A percentile compares a stretch with the other conserved stretches of the same genome.
Conservation (phyloP, 768 basidiomycete genomes). For the Russula foetens region DNA sequence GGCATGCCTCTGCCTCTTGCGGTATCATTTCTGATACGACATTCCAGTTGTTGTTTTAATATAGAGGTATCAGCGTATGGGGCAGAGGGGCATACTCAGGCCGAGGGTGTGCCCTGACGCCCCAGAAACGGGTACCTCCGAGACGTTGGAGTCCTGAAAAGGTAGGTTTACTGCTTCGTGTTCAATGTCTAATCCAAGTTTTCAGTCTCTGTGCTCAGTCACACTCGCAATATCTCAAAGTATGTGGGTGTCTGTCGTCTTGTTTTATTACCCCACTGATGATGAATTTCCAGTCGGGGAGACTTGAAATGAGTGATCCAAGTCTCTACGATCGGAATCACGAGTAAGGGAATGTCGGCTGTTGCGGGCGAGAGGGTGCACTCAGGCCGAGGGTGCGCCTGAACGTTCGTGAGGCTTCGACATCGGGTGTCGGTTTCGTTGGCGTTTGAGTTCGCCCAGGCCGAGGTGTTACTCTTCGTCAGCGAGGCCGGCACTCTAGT, state of each 20-base stretch:
- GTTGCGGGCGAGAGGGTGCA: background rate
- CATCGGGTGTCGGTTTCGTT: background rate
- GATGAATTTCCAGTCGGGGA: too few relatives aligned
- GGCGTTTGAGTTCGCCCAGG: background rate
- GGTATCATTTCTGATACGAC: background rate
- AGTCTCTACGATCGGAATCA: too few relatives aligned
- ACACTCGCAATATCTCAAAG: too few relatives aligned
- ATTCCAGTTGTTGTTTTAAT: background rate
- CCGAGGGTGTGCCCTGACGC: background rate
- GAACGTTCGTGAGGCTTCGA: background rate
- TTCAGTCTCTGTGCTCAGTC: too few relatives aligned
- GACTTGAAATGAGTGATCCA: too few relatives aligned
- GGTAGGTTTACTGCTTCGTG: too few relatives aligned
- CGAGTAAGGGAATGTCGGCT: too few relatives aligned
- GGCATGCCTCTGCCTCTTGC: background rate
- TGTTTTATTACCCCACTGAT: too few relatives aligned
- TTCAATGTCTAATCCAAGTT: too few relatives aligned
- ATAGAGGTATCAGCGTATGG: background rate
- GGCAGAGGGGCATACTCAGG: background rate
- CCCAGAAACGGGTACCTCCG: background rate
- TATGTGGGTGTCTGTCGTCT: too few relatives aligned
- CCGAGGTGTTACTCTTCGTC: background rate
- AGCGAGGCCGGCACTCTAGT: background rate
- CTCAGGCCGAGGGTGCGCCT: constrained; percentile 4
- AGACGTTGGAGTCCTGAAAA: background rate